A percentile compares a stretch with the other conserved stretches of the same genome.
These are phyloP conservation scores for Pycnococcus provasolii DNA, from an alignment of 139 green algal genomes.

Conservation along the genomic window DNA sequence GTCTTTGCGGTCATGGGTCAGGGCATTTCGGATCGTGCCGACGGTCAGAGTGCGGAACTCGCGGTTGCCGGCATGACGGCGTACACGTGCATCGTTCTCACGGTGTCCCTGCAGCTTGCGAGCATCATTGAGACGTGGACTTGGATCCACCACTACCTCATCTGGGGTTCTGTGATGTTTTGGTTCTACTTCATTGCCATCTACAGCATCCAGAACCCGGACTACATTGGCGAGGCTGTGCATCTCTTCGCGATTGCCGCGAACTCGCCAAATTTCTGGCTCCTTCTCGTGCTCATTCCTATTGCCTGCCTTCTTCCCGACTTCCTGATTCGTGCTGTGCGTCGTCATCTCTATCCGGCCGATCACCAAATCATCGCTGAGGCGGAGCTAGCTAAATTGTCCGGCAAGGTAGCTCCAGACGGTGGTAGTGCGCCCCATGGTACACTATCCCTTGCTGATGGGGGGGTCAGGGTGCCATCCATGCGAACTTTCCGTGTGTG, in stretches of 20 bases:
- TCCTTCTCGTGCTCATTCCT: neutral
- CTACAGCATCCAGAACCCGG: constrained; percentile 23
- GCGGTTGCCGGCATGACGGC: constrained; percentile 33
- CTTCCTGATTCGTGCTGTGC: too few relatives aligned
- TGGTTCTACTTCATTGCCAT: constrained; percentile 33
- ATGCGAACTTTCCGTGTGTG: too few relatives aligned
- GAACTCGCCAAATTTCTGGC: neutral
- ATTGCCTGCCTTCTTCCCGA: too few relatives aligned
- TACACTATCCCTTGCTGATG: too few relatives aligned
- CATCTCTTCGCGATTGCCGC: neutral
- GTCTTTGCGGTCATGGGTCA: constrained; percentile 15
- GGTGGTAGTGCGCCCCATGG: too few relatives aligned
- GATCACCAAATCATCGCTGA: too few relatives aligned
- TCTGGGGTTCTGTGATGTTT: constrained; percentile 30
- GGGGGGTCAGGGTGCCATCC: too few relatives aligned
- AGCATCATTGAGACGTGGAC: constrained; percentile 35
- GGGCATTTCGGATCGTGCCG: neutral
- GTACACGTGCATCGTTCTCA: constrained; percentile 36
- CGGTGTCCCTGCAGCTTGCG: constrained; percentile 43
- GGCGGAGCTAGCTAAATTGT: too few relatives aligned
- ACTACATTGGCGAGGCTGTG: neutral
- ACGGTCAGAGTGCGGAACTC: constrained; percentile 32
- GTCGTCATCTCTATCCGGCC: too few relatives aligned
- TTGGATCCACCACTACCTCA: constrained; percentile 28
- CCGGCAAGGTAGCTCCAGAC: too few relatives aligned